Evolutionary conservation across 176 grass and related monocot genomes (phyloP), one percentile per base, ranked within the genome.

Genomic region (Zoysia pacifica): DNA sequence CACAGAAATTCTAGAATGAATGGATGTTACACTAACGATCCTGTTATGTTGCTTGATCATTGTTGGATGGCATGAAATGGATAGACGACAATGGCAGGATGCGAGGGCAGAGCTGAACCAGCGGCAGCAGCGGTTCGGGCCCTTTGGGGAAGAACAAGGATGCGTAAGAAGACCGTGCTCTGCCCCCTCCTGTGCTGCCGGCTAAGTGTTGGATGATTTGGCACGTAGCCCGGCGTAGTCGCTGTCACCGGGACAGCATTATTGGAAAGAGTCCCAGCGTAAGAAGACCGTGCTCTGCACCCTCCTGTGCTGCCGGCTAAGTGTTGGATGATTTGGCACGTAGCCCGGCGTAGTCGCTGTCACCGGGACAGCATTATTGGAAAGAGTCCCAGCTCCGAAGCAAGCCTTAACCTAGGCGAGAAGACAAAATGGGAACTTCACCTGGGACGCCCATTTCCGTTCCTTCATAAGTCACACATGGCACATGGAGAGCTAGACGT

Each of bases 281-380:
- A 28, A 28, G 28, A 28, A 28, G 28, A 28, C 28, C 28, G 28
- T 28, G 28, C 28, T 28, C 28, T 28, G 28, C 28, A 0, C 28
- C 28, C 28, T 28, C 28, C 28, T 28, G 28, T 0, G 28, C 28
- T 28, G 28, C 28, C 28, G 28, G 28, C 28, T 28, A 62, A 49
- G 14, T 76, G 73, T 76, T 20, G 54, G 73, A 63, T 48, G 4
- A 64, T 49, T n/a, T 45, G 45, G 59, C 19, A 77, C 51, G 44
- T 63, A 46, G 41, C 41, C 35, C 55, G 5, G 45, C 48, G 35
- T 50, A 14, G 35, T 77, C 11, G 28, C 60, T 39, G 45, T 77
- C 28, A 64, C 28, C 35, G 45, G 75, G 59, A 77, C 60, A 77
- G 35, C 45, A 39, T 65, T n/a, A 77, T 77, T 65, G 7, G 28